Conservation (phyloP, 805 yeast species). For the Metschnikowia kunwiensis region DNA sequence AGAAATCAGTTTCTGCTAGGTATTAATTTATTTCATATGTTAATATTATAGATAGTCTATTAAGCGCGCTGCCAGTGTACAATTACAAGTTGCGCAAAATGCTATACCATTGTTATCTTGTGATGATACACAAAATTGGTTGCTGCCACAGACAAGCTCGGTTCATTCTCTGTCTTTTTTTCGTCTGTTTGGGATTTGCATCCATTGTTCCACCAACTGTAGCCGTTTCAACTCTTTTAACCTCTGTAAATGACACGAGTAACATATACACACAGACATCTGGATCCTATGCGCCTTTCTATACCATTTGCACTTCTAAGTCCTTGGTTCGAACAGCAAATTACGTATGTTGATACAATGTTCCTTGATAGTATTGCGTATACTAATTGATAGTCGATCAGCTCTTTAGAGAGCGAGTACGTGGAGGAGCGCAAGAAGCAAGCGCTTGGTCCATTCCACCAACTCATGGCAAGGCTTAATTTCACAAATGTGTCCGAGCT, state of each 20-base stretch:
- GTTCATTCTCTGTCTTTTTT: background rate
- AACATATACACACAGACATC: conserved; percentile 2
- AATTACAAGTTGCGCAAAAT: background rate
- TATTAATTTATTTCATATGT: conserved; percentile 20
- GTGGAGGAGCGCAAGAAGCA: conserved; percentile 25
- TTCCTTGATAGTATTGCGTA: background rate
- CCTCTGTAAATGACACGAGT: conserved; percentile 4
- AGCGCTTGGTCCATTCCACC: conserved; percentile 28
- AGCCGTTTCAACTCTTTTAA: conserved; percentile 3
- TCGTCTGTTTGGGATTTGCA: background rate
- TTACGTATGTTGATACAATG: conserved; percentile 6
- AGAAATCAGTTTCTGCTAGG: conserved; percentile 14
- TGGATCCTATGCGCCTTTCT: conserved; percentile 15
- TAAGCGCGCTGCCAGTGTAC: conserved; percentile 1
- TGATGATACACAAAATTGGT: background rate
- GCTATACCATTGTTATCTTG: background rate
- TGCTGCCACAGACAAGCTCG: background rate
- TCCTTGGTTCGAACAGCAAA: conserved; percentile 13
- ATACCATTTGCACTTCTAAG: conserved; percentile 12
- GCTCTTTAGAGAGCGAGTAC: conserved; percentile 24
- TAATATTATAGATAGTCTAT: conserved; percentile 20
- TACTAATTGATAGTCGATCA: conserved; percentile 9
- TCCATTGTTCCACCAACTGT: conserved; percentile 6
- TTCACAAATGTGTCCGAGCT: conserved; percentile 1
- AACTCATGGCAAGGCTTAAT: conserved; percentile 23